These are phyloP conservation scores for Ceratobasidium sp. DNA, from an alignment of 1,284 basidiomycete genomes.

Conservation along the genomic window DNA sequence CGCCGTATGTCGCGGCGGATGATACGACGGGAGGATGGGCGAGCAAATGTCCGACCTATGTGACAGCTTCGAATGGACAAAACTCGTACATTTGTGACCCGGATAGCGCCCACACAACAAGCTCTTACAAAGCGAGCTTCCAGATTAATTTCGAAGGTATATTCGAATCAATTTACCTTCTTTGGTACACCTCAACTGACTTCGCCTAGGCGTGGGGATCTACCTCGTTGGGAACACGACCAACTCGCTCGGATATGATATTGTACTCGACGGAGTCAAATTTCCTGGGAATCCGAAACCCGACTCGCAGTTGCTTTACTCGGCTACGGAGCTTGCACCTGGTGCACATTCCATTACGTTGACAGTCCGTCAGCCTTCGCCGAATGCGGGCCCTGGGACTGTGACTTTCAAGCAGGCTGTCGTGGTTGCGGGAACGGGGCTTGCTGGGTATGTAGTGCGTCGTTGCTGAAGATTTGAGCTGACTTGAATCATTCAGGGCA, in stretches of 20 bases:
- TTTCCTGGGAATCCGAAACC: constrained; percentile 27
- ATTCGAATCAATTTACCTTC: background rate
- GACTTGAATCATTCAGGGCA: background rate
- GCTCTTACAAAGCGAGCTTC: constrained; percentile 32
- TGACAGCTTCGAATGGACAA: background rate
- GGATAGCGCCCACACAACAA: constrained; percentile 31
- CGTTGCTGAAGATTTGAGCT: background rate
- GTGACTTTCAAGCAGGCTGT: constrained; percentile 27
- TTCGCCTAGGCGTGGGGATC: constrained; percentile 23
- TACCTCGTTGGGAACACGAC: constrained; percentile 36
- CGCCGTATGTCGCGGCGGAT: constrained; percentile 11
- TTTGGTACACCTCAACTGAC: background rate
- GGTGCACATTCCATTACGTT: constrained; percentile 20
- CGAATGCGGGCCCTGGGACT: constrained; percentile 6
- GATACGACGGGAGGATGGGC: constrained; percentile 32
- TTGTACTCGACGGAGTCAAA: constrained; percentile 14
- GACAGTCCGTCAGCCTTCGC: constrained; percentile 24
- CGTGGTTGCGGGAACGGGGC: constrained; percentile 25
- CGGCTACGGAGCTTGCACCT: constrained; percentile 5
- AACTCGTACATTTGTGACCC: constrained; percentile 35
- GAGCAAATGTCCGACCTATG: constrained; percentile 14
- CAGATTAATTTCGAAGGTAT: constrained; percentile 31
- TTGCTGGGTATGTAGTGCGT: background rate
- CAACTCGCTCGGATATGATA: constrained; percentile 26
- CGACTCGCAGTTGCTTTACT: constrained; percentile 8